Evolutionary conservation across 2,329 filamentous ascomycete species (phyloP), one percentile per base, ranked within the genome.

Genomic region (Eutypa lata): DNA sequence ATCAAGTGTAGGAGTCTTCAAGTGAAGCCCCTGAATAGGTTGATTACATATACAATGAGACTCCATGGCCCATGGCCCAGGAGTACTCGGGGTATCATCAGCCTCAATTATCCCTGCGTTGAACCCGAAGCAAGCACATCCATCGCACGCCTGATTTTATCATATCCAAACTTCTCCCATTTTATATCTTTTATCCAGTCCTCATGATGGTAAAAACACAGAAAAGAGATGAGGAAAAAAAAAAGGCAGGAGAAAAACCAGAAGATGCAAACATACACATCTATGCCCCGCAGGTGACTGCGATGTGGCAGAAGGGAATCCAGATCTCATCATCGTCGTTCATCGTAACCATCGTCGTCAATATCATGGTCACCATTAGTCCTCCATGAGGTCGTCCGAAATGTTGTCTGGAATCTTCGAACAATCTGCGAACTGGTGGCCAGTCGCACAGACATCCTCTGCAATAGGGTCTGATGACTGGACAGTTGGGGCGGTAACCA

Each of bases 331-430:
- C 26, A 19, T 45, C 31, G 8, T 49, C 24, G n/a, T 38, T 21
- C 7, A 31, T 31, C 26, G 26, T 31, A 10, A 31, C 26, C 6
- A 5, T 47, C n/a, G 13, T 47, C 44, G n/a, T 47, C 22, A 14
- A n/a, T 22, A 11, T 26, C 44, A 13, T 40, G 14, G 19, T 38
- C 24, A 21, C 44, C 21, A 31, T 50, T 18, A 19, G 18, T 38
- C 53, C 22, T 38, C 18, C 10, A 55, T 22, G 26, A 63, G 59
- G 48, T 61, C 59, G 24, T 64, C 61, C n/a, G 26, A 48, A 35
- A 64, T 54, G 26, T 4, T 31, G 16, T 38, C 45, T 19, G 21
- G 42, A 53, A 33, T 47, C 48, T 22, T 57, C 44, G 18, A 54
- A 28, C n/a, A 48, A 21, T 58, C 53, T 14, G 58, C 58, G 42